phyloP scores from a whole-genome alignment of 306 rosid genomes.

The Biancaea sappan region DNA sequence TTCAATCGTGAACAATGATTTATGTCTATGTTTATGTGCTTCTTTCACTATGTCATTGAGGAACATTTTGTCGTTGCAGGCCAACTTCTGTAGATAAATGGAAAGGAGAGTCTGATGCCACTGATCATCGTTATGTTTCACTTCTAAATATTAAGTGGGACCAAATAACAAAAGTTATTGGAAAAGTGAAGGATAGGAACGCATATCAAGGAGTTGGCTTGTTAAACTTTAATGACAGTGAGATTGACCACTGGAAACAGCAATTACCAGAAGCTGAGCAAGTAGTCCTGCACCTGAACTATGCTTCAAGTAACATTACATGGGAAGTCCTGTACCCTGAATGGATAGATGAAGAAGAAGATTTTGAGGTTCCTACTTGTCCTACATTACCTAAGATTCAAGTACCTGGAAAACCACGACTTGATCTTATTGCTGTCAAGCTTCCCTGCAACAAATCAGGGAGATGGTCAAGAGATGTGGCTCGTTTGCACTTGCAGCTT shows the following conservation, averaged over 20 bases:
- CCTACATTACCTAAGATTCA: conserved; percentile 12
- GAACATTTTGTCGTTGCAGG: neutral
- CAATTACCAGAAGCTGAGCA: conserved; percentile 7
- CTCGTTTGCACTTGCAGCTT: conserved; percentile 25
- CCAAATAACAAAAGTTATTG: conserved; percentile 8
- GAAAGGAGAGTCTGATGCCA: neutral
- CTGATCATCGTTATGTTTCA: conserved; percentile 4
- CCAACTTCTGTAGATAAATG: neutral
- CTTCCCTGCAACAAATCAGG: conserved; percentile 20
- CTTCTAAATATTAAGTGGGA: conserved; percentile 5
- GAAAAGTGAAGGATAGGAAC: neutral
- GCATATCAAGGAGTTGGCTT: conserved; percentile 25
- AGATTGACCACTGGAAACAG: conserved; percentile 19
- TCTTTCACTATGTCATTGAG: neutral
- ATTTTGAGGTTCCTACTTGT: conserved; percentile 15
- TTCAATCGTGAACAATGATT: neutral
- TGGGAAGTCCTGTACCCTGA: conserved; percentile 26
- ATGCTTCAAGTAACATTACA: conserved; percentile 12
- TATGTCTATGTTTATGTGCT: neutral
- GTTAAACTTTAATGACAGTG: conserved; percentile 10
- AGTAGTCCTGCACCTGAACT: neutral
- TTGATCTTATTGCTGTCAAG: conserved; percentile 20
- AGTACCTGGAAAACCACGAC: conserved; percentile 18
- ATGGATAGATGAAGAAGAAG: conserved; percentile 27
- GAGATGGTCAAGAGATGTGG: conserved; percentile 23